These are phyloP conservation scores for Vanrija humicola DNA, from an alignment of 1,284 basidiomycete genomes.

Conservation along the genomic window DNA sequence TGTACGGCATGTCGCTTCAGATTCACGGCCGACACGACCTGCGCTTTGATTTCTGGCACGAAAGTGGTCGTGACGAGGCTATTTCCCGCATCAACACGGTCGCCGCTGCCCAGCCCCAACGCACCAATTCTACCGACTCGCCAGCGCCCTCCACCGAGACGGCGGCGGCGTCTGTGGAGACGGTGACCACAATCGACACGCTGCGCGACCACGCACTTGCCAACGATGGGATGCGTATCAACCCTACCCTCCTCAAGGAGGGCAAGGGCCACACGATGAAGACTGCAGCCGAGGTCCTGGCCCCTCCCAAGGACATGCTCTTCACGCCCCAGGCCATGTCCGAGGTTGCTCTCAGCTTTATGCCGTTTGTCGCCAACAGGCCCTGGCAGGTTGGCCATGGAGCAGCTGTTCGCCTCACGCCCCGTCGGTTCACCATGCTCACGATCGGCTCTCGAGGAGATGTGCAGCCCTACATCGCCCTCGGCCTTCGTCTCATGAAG, in stretches of 20 bases:
- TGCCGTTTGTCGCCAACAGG: constrained; percentile 47
- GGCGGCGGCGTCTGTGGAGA: background rate
- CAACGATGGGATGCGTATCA: constrained; percentile 5
- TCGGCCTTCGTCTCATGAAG: constrained; percentile 51
- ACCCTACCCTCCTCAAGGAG: constrained; percentile 4
- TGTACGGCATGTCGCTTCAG: constrained; percentile 54
- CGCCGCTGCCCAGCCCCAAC: constrained; percentile 3
- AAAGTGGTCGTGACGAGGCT: constrained; percentile 53
- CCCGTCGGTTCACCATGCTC: constrained; percentile 45
- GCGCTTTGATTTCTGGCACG: constrained; percentile 55
- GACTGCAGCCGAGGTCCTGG: constrained; percentile 36
- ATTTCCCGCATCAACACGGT: constrained; percentile 22
- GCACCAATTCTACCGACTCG: constrained; percentile 1
- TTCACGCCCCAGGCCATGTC: constrained; percentile 21
- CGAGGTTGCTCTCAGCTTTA: constrained; percentile 37
- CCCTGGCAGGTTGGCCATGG: constrained; percentile 12
- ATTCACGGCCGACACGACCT: constrained; percentile 56
- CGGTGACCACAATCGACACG: background rate
- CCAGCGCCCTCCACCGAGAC: background rate
- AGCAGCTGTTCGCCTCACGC: constrained; percentile 23
- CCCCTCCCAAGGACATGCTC: constrained; percentile 27
- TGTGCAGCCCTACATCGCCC: constrained; percentile 53
- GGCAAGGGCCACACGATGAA: constrained; percentile 1
- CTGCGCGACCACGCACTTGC: background rate
- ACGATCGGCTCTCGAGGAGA: constrained; percentile 54